Evolutionary conservation across 495 filamentous ascomycete genomes (phyloP).

Genomic region (Sordaria brevicollis): DNA sequence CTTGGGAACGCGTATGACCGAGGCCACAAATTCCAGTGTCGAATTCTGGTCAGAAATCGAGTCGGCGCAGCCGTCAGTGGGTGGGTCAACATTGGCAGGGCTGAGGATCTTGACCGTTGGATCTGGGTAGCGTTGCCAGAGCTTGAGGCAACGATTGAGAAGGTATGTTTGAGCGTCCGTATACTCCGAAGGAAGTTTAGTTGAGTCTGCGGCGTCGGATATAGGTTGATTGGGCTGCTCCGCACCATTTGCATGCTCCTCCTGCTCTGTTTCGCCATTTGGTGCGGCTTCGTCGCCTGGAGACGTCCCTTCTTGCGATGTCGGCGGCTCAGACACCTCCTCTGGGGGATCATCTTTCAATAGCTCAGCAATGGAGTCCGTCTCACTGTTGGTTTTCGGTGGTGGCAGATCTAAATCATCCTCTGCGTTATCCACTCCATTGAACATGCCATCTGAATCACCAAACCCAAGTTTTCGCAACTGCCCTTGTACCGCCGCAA

Average conservation of each 20-base stretch:
- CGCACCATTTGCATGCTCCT: background rate
- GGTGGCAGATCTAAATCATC: slow-evolving; percentile 13
- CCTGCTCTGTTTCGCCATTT: background rate
- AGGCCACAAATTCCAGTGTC: slow-evolving; percentile 51
- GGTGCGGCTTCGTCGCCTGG: background rate
- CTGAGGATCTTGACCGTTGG: slow-evolving; percentile 61
- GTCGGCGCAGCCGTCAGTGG: slow-evolving; percentile 47
- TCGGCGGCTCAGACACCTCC: slow-evolving; percentile 15
- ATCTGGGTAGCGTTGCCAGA: slow-evolving; percentile 73
- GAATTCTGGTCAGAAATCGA: slow-evolving; percentile 4
- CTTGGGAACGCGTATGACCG: slow-evolving; percentile 60
- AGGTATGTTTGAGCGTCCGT: slow-evolving; percentile 46
- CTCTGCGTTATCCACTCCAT: slow-evolving; percentile 13
- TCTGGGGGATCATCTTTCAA: slow-evolving; percentile 34
- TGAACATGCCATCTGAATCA: slow-evolving; percentile 13
- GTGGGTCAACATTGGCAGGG: slow-evolving; percentile 67
- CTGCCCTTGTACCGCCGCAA: slow-evolving; percentile 66
- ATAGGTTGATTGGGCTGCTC: background rate
- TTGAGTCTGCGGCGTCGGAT: background rate
- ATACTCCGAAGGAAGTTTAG: slow-evolving; percentile 23
- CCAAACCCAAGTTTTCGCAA: slow-evolving; percentile 41
- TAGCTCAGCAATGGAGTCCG: slow-evolving; percentile 35
- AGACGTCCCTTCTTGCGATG: background rate
- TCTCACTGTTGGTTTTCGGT: slow-evolving; percentile 9
- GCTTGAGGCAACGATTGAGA: slow-evolving; percentile 58